phyloP scores from a whole-genome alignment of 805 yeast species.

The Kuraishia cidri region DNA sequence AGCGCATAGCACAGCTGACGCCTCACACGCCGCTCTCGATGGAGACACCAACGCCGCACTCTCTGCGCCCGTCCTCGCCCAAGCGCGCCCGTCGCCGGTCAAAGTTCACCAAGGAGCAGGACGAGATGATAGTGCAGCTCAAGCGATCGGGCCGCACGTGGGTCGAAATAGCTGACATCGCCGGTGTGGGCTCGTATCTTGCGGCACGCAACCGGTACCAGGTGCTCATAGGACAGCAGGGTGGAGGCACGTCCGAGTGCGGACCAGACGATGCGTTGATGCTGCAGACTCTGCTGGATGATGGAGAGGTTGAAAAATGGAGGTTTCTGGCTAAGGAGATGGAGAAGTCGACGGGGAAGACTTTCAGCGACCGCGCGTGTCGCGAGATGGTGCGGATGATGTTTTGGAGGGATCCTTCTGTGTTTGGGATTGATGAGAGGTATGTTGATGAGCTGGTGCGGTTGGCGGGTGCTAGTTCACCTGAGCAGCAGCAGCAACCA shows the following conservation, averaged over 20 bases:
- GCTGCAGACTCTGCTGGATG: constrained; percentile 48
- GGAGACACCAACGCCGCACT: no score
- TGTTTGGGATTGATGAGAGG: constrained; percentile 47
- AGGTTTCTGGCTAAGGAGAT: constrained; percentile 53
- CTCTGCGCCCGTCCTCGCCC: constrained; percentile 27
- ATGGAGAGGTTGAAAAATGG: constrained; percentile 68
- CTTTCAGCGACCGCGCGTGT: constrained; percentile 42
- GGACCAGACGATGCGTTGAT: constrained; percentile 41
- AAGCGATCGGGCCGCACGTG: constrained; percentile 59
- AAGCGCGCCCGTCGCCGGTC: constrained; percentile 52
- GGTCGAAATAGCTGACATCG: constrained; percentile 63
- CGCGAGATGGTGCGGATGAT: constrained; percentile 42
- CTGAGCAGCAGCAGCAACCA: constrained; percentile 13
- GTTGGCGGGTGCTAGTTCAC: background rate
- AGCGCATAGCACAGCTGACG: no score
- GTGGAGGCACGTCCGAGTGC: constrained; percentile 64
- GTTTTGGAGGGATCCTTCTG: constrained; percentile 44
- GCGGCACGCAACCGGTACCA: constrained; percentile 77
- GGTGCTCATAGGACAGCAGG: constrained; percentile 77
- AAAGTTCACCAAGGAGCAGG: constrained; percentile 66
- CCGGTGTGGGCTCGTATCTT: constrained; percentile 55
- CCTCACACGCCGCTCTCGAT: no score
- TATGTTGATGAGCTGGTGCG: constrained; percentile 15
- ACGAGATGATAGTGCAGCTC: constrained; percentile 49
- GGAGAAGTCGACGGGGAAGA: constrained; percentile 41